These are phyloP conservation scores for Pseudonitzschia delicatissima DNA, from an alignment of 108 stramenopile genomes.

Conservation along the genomic window DNA sequence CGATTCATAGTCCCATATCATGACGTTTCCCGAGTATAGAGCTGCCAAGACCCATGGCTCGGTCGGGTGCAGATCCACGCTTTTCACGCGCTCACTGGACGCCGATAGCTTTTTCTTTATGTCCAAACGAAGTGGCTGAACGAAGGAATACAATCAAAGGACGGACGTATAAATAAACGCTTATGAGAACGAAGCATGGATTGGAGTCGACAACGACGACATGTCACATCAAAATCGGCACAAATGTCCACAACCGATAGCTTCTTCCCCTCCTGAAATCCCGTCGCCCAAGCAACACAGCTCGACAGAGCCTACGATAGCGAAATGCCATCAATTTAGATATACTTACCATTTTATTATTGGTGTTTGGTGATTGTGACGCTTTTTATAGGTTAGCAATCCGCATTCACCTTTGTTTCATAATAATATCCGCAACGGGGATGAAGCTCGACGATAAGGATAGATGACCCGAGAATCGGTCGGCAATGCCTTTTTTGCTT, in stretches of 20 bases:
- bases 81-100: constrained; percentile 95
- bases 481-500: background rate
- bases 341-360: background rate
- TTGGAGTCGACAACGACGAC: too few species aligned
- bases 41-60: constrained; percentile 98
- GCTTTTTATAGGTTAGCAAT: background rate
- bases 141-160: background rate
- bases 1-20: constrained; percentile 96
- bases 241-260: too few species aligned
- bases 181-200: too few species aligned
- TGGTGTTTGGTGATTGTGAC: background rate
- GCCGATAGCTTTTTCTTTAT: constrained; percentile 89
- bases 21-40: constrained; percentile 96
- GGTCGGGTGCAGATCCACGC: constrained; percentile 94
- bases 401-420: too few species aligned
- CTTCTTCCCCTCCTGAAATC: too few species aligned
- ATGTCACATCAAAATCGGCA: too few species aligned
- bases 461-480: background rate
- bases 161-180: background rate
- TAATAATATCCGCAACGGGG: too few species aligned
- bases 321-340: too few species aligned
- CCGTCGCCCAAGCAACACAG: too few species aligned
- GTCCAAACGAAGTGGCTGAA: constrained; percentile 83
- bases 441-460: too few species aligned
- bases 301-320: too few species aligned